Evolutionary conservation across 495 filamentous ascomycete species (phyloP).

Genomic region (Daldinia grandis): DNA sequence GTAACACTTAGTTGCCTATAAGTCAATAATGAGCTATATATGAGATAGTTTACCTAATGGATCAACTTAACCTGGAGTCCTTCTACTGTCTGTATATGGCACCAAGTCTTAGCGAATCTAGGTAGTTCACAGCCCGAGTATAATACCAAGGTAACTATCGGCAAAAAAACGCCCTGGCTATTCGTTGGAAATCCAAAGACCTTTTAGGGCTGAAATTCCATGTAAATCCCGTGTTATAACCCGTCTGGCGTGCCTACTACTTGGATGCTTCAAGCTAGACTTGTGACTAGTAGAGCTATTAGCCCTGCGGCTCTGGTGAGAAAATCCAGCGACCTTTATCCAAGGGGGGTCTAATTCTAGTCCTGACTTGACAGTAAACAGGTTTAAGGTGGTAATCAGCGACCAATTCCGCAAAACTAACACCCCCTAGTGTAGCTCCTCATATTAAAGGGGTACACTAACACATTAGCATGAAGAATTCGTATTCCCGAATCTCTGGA

Average conservation of each 20-base stretch:
- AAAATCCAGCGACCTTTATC: not conserved
- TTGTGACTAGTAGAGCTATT: not conserved
- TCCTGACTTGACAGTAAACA: not conserved
- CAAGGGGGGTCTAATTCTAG: not conserved
- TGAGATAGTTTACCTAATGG: not conserved
- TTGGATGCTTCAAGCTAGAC: not conserved
- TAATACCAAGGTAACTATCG: not conserved
- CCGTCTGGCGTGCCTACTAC: not conserved
- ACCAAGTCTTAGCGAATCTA: not conserved
- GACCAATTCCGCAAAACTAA: not conserved
- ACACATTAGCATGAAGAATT: not conserved
- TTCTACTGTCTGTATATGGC: not conserved
- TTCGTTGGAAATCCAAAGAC: not conserved
- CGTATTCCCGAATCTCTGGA: not conserved
- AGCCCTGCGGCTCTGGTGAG: not conserved
- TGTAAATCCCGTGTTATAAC: not conserved
- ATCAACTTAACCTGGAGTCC: not conserved
- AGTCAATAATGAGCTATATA: not conserved
- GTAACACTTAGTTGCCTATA: not conserved
- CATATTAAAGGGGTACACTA: constrained; percentile 2
- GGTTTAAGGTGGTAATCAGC: not conserved
- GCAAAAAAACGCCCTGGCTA: not conserved
- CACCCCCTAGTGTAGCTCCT: not conserved
- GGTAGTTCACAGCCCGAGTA: not conserved
- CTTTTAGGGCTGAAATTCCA: not conserved